Base-by-base conservation (phyloP, 2,329 filamentous ascomycete genomes). In the Domatiomyces catenatus region DNA sequence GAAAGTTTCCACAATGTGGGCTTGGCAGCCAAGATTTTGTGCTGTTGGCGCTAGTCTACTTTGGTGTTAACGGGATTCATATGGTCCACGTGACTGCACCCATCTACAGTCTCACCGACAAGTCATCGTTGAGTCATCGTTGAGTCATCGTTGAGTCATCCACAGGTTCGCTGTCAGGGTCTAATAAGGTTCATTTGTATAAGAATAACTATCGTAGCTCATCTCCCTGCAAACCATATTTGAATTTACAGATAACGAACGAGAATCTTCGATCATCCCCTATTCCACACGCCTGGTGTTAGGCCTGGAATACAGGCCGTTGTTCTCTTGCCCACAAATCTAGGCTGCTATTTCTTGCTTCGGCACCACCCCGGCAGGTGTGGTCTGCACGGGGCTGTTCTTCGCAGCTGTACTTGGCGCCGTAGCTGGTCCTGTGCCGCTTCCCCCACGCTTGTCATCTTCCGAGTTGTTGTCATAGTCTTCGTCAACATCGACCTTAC, bases 401-500 rank as follows among this genome's bases (percentile, higher is more conserved):
- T 47, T 48, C 5, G 53, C 43, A 39, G 47, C 54, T 4, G 52
- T 45, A 17, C 48, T 44, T 18, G 52, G 45, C 18, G 50, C 49
- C 8, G 44, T 46, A 24, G 22, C 32, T 39, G 32, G 32, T 12
- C 10, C 32, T 15, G 32, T 39, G 17, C 45, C 45, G 45, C 45
- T 47, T 22, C 20, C 45, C 17, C 10, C 59, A 55, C 72, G 66
- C 65, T 79, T 80, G 42, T 92, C 84, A 53, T 95, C 90, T 58
- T 94, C 89, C 3, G 80, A 86, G 51, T 89, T 90, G 61, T 96
- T 90, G 64, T 96, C 90, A 61, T 98, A 96, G 64, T 96, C 85
- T 65, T 98, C 92, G 59, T 98, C 89, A 18, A 96, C 86, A 5
- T 96, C 90, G 80, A 98, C 93, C 67, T 94, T 94, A 19, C 92